These are phyloP conservation scores for Crithidia bombi DNA, from an alignment of 208 protist species.

Conservation along the genomic window DNA sequence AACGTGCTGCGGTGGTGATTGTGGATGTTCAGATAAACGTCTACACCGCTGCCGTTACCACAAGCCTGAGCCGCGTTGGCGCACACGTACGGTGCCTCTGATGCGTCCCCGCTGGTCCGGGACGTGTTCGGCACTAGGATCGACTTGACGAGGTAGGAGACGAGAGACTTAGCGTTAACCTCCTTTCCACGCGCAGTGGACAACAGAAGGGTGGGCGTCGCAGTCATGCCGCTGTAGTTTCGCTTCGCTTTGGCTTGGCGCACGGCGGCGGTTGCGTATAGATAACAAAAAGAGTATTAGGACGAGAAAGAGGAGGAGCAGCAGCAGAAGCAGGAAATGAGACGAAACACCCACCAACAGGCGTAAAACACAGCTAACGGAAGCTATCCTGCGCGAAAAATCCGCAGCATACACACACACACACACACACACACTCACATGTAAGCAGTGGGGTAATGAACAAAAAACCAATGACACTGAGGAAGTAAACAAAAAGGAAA, in stretches of 20 bases:
- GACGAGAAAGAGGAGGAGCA: no score
- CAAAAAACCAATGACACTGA: no score
- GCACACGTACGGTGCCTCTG: conserved; percentile 20
- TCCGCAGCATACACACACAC: no score
- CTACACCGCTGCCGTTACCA: conserved; percentile 25
- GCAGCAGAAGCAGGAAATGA: no score
- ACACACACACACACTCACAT: no score
- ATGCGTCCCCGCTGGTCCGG: background rate
- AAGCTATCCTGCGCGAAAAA: no score
- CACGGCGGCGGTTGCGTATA: no score
- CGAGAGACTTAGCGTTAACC: conserved; percentile 33
- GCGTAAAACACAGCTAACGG: no score
- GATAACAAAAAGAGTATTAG: background rate
- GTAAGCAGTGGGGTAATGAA: no score
- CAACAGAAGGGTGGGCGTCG: conserved; percentile 20
- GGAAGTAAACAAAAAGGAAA: no score
- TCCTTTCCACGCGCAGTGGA: conserved; percentile 35
- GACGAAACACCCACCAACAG: no score
- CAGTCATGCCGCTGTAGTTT: conserved; percentile 11
- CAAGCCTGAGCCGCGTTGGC: conserved; percentile 12
- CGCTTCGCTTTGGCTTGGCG: background rate
- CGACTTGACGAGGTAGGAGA: conserved; percentile 29
- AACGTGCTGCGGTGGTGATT: conserved; percentile 57
- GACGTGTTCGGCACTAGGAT: conserved; percentile 15
- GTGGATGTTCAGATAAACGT: conserved; percentile 60